phyloP scores from a whole-genome alignment of 2,329 filamentous ascomycete species.

The Colletotrichum paranaense region DNA sequence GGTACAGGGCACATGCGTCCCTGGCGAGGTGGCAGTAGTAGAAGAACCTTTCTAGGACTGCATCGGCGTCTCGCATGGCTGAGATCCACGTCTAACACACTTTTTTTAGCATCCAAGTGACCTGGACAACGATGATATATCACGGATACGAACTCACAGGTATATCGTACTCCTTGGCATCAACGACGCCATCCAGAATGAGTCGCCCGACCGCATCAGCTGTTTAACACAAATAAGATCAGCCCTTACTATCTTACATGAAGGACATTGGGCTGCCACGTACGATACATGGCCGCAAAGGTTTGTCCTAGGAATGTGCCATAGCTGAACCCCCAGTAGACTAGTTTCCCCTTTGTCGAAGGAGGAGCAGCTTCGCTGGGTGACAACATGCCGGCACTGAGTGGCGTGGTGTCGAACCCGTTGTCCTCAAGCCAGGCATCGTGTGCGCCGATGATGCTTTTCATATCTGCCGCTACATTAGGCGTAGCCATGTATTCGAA shows the following conservation, averaged over 20 bases:
- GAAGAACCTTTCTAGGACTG: slow-evolving; percentile 58
- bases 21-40: slow-evolving; percentile 58
- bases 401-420: slow-evolving; percentile 17
- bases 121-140: background rate
- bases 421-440: slow-evolving; percentile 31
- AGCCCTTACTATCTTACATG: background rate
- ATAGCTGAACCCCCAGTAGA: slow-evolving; percentile 53
- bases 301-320: slow-evolving; percentile 49
- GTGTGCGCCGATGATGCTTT: slow-evolving; percentile 34
- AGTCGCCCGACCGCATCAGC: slow-evolving; percentile 44
- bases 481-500: slow-evolving; percentile 36
- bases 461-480: slow-evolving; percentile 38
- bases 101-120: background rate
- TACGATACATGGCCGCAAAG: slow-evolving; percentile 51
- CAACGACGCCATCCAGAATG: slow-evolving; percentile 45
- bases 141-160: slow-evolving; percentile 27
- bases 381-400: background rate
- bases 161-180: slow-evolving; percentile 48
- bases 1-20: slow-evolving; percentile 50
- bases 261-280: background rate
- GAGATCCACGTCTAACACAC: slow-evolving; percentile 44
- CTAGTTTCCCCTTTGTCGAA: slow-evolving; percentile 39
- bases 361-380: slow-evolving; percentile 8
- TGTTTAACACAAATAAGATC: background rate
- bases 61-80: slow-evolving; percentile 57